Base-by-base conservation (phyloP, 2,329 filamentous ascomycete species). In the Microcera coccophila region DNA sequence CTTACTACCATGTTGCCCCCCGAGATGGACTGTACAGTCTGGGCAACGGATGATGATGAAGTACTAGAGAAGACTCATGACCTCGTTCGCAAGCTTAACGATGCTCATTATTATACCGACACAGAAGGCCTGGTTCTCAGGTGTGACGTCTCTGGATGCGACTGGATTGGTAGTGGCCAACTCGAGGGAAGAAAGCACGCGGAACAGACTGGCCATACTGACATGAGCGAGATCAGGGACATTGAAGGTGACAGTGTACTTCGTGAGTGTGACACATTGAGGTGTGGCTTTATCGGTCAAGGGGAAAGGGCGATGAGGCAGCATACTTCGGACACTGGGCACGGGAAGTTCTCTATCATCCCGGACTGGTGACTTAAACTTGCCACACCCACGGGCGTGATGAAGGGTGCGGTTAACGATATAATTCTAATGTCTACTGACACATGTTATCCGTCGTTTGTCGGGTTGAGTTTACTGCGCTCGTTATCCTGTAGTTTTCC, bases 91-190 rank as follows among this genome's bases (percentile, higher is more conserved):
- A 77, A 84, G 47, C 71, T 97, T 29, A 68, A 72, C 48, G 76
- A 83, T 52, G 75, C 79, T 39, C 81, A 94, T 62, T 97, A 97
- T 62, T 96, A 81, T 57, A 96, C 90, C 0, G 89, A 96, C 62
- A 95, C 89, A 0, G 79, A 85, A 17, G 83, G 83, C 1, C 89
- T 96, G 59, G 74, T 79, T 28, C 78, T 96, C 45, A 81, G 75
- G 57, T 97, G 91, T 63, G 88, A 90, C 50, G 70, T 75, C 3
- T 57, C 62, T 12, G 62, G 71, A 8, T 91, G 87, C 59, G 75
- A 78, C 3, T 81, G 79, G 74, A 75, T 82, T 15, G 82, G 86
- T 1, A 79, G 79, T 42, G 87, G 87, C 1, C 74, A 88, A 62
- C 66, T 68, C 32, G 79, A 76, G 42, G 81, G 84, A 1, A 68